Conservation (phyloP, 805 yeast genomes). For the Metschnikowia borealis region DNA sequence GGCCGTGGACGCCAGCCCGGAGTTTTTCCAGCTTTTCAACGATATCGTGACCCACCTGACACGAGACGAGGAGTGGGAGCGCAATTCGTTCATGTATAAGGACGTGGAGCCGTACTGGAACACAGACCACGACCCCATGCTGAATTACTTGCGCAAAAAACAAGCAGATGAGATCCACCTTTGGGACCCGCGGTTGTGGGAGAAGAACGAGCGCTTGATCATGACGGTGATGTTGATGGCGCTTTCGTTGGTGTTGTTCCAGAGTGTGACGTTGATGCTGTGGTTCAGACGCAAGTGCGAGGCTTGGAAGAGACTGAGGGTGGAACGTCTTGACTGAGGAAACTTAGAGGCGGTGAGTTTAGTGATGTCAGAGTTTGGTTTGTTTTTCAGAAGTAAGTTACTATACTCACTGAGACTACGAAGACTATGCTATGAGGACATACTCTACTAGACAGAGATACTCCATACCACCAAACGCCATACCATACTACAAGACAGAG, state of each 20-base stretch:
- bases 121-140: slow-evolving; percentile 24
- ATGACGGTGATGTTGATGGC: slow-evolving; percentile 32
- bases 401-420: too few relatives aligned
- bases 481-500: too few relatives aligned
- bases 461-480: too few relatives aligned
- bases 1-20: slow-evolving; percentile 28
- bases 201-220: slow-evolving; percentile 48
- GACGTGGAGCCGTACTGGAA: slow-evolving; percentile 22
- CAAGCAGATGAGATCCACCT: slow-evolving; percentile 36
- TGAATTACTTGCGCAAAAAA: slow-evolving; percentile 27
- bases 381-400: too few relatives aligned
- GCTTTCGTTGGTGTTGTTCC: slow-evolving; percentile 16
- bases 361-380: too few relatives aligned
- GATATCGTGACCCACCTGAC: slow-evolving; percentile 52
- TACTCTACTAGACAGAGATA: too few relatives aligned
- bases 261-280: slow-evolving; percentile 11
- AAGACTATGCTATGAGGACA: too few relatives aligned
- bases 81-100: slow-evolving; percentile 41
- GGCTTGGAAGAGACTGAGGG: background rate
- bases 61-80: slow-evolving; percentile 50
- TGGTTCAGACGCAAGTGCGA: slow-evolving; percentile 5
- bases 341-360: too few relatives aligned
- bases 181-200: slow-evolving; percentile 43
- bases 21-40: slow-evolving; percentile 45
- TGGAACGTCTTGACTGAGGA: too few relatives aligned